phyloP scores from a whole-genome alignment of 1,139 yeast species.

The Spencermartinsiella ligniputridi region DNA sequence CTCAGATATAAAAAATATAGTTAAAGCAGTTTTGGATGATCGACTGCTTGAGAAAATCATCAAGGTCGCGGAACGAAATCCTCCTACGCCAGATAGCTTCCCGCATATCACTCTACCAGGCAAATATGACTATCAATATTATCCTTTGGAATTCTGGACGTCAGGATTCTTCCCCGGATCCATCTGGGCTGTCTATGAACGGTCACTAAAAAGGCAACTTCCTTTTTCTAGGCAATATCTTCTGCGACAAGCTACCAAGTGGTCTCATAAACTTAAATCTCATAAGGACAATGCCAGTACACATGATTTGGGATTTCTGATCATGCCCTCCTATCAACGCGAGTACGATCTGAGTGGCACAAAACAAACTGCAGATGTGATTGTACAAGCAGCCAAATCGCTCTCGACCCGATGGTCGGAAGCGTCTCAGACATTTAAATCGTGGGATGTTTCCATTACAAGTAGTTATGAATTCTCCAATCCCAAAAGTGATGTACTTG shows the following conservation, averaged over 20 bases:
- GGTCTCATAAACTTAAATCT: slow-evolving; percentile 25
- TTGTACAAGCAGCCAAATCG: slow-evolving; percentile 28
- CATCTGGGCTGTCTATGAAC: slow-evolving; percentile 24
- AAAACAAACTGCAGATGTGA: slow-evolving; percentile 19
- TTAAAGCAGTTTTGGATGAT: slow-evolving; percentile 1
- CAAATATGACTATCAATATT: slow-evolving; percentile 9
- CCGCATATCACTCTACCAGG: slow-evolving; percentile 11
- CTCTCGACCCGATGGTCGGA: slow-evolving; percentile 24
- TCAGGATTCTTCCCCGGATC: slow-evolving; percentile 31
- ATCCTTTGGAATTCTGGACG: slow-evolving; percentile 30
- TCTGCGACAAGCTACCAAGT: slow-evolving; percentile 22
- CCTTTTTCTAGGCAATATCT: neutral
- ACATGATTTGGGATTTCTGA: slow-evolving; percentile 31
- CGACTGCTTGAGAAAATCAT: neutral
- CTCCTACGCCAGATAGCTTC: slow-evolving; percentile 5
- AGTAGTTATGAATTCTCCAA: slow-evolving; percentile 11
- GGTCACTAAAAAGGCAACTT: slow-evolving; percentile 13
- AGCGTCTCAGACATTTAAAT: neutral
- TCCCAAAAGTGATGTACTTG: slow-evolving; percentile 25
- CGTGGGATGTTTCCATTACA: slow-evolving; percentile 26
- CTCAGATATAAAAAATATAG: neutral
- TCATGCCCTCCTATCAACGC: slow-evolving; percentile 27
- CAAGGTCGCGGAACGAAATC: slow-evolving; percentile 1
- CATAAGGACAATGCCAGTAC: slow-evolving; percentile 27
- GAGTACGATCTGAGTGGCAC: slow-evolving; percentile 21